phyloP scores from a whole-genome alignment of 441 rosid species.

The Hura crepitans region DNA sequence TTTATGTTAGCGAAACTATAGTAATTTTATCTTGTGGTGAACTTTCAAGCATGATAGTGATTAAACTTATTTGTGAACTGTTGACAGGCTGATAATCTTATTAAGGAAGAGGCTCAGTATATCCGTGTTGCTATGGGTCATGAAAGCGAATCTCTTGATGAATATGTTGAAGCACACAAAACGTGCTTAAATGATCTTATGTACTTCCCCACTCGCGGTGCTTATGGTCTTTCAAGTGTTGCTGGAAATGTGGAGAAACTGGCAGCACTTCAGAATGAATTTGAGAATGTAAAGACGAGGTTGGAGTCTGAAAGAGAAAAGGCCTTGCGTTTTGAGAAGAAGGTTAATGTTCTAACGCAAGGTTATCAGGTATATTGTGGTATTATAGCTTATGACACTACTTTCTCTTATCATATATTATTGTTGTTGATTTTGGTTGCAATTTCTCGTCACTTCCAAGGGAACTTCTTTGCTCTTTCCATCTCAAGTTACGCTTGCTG shows the following conservation, averaged over 20 bases:
- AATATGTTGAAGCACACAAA: conserved; percentile 81
- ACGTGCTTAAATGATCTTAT: conserved; percentile 87
- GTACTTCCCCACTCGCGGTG: conserved; percentile 90
- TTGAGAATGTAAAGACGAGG: conserved; percentile 64
- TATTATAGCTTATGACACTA: not conserved
- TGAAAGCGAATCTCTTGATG: conserved; percentile 73
- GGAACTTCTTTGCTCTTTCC: not conserved
- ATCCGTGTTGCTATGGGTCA: conserved; percentile 88
- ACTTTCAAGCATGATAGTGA: not conserved
- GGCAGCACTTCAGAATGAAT: conserved; percentile 74
- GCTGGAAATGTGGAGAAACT: conserved; percentile 88
- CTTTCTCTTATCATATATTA: not conserved
- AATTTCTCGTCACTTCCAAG: not conserved
- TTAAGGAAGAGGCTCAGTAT: conserved; percentile 64
- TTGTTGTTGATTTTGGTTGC: not conserved
- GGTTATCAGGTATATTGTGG: conserved; percentile 78
- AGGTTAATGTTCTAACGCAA: conserved; percentile 73
- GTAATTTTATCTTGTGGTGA: not conserved
- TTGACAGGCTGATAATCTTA: conserved; percentile 63
- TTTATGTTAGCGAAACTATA: not conserved
- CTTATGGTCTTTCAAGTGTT: conserved; percentile 88
- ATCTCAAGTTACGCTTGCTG: not conserved
- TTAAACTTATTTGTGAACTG: conserved; percentile 5
- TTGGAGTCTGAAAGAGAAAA: conserved; percentile 83
- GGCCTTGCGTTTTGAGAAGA: conserved; percentile 75